A percentile compares a stretch with the other conserved stretches of the same genome.
Evolutionary conservation across 805 yeast genomes (phyloP).

Genomic region (Lachancea quebecensis): DNA sequence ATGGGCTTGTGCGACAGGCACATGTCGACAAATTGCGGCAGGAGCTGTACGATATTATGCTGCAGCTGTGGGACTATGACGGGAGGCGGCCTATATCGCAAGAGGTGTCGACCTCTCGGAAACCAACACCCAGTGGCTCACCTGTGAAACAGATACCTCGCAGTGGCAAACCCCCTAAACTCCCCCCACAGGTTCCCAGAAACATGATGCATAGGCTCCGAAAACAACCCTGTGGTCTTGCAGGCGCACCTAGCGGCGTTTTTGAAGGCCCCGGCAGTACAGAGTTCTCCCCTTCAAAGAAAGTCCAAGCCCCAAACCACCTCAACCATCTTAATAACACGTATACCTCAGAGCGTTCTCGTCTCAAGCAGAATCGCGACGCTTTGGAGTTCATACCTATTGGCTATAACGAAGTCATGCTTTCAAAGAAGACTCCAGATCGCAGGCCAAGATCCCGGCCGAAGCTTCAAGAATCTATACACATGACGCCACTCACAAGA

Average conservation of each 20-base stretch:
- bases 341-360: background rate
- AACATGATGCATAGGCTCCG: no score
- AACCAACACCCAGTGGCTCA: no score
- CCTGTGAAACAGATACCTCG: no score
- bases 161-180: no score
- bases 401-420: slow-evolving; percentile 16
- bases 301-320: no score
- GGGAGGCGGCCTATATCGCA: no score
- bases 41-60: slow-evolving; percentile 14
- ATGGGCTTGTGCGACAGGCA: slow-evolving; percentile 12
- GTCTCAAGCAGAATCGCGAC: slow-evolving; percentile 5
- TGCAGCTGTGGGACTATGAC: slow-evolving; percentile 11
- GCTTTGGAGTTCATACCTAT: slow-evolving; percentile 18
- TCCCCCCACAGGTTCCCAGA: no score
- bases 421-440: slow-evolving; percentile 5
- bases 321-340: background rate
- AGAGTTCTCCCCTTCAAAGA: no score
- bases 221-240: no score
- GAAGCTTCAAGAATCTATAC: background rate
- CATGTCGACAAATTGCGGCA: slow-evolving; percentile 12
- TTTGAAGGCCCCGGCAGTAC: no score
- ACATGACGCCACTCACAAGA: slow-evolving; percentile 5
- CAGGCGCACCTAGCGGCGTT: no score
- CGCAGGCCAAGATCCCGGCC: slow-evolving; percentile 1
- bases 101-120: no score